Conservation (phyloP, 176 grass and related monocot species). For the Neostapfia colusana region DNA sequence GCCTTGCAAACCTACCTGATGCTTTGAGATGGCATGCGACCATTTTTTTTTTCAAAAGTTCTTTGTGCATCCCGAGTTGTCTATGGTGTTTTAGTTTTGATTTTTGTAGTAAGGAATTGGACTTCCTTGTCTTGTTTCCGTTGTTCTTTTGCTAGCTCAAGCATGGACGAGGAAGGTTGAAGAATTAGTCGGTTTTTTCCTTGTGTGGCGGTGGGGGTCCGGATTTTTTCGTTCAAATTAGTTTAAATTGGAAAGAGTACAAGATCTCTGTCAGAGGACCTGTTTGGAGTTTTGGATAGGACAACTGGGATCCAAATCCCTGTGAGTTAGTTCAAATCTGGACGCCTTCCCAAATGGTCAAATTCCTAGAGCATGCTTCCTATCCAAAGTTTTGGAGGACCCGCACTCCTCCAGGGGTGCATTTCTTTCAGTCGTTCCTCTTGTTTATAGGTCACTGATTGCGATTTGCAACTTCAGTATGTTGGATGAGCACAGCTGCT, state of each 20-base stretch:
- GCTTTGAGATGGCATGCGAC: not conserved
- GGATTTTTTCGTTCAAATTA: slow-evolving; percentile 22
- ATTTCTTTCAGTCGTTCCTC: not conserved
- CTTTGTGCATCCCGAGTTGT: slow-evolving; percentile 2
- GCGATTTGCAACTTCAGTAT: not conserved
- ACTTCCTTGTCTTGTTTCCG: slow-evolving; percentile 8
- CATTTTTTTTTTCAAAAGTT: not conserved
- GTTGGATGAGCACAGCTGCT: not conserved
- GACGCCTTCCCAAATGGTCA: not conserved
- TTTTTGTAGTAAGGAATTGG: not conserved
- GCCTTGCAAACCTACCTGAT: not conserved
- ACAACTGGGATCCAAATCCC: not conserved
- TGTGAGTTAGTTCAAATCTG: slow-evolving; percentile 3
- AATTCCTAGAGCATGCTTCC: not conserved
- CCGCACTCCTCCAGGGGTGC: not conserved
- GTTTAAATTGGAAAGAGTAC: not conserved
- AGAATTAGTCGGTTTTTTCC: not conserved
- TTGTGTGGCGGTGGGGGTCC: not conserved
- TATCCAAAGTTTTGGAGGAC: not conserved
- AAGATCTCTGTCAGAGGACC: not conserved
- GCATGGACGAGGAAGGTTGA: not conserved
- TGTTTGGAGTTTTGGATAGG: not conserved
- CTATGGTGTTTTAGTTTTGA: not conserved
- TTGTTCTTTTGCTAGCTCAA: slow-evolving; percentile 21
- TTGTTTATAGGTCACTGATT: not conserved